Conservation (phyloP, 345 rosid species). For the Brassica rapa region DNA sequence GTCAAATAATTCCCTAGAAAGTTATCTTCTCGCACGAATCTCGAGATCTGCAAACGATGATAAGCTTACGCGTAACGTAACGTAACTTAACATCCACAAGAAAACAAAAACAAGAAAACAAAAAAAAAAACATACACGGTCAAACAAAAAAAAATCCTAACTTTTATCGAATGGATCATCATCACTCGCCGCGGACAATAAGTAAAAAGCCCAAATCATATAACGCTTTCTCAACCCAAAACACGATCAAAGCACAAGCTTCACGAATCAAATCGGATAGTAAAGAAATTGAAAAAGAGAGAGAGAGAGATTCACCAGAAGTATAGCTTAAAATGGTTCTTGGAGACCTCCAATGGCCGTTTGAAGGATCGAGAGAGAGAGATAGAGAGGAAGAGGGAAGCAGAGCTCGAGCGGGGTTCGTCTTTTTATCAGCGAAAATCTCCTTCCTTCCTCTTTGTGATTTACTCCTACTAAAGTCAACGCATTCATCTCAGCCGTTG, state of each 20-base stretch:
- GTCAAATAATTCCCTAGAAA: not conserved
- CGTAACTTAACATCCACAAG: not conserved
- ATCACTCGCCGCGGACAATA: not conserved
- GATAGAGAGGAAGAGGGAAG: not conserved
- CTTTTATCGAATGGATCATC: not conserved
- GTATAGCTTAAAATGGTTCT: conserved; percentile 8
- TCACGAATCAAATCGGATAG: not conserved
- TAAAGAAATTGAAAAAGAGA: not conserved
- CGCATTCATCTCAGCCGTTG: conserved; percentile 32
- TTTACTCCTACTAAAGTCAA: conserved; percentile 31
- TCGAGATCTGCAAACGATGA: conserved; percentile 25
- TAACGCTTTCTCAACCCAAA: not conserved
- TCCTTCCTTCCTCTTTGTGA: conserved; percentile 23
- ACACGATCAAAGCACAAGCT: not conserved
- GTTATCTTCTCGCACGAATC: not conserved
- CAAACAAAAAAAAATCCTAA: not conserved
- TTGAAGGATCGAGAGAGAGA: not conserved
- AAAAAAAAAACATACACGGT: not conserved
- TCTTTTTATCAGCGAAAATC: conserved; percentile 21
- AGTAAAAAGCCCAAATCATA: conserved; percentile 24
- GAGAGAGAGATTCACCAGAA: conserved; percentile 13
- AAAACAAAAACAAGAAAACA: not conserved
- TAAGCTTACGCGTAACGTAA: not conserved
- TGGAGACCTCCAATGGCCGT: conserved; percentile 33
- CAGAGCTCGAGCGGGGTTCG: conserved; percentile 20